phyloP scores from a whole-genome alignment of 345 rosid species.

The Acer negundo region DNA sequence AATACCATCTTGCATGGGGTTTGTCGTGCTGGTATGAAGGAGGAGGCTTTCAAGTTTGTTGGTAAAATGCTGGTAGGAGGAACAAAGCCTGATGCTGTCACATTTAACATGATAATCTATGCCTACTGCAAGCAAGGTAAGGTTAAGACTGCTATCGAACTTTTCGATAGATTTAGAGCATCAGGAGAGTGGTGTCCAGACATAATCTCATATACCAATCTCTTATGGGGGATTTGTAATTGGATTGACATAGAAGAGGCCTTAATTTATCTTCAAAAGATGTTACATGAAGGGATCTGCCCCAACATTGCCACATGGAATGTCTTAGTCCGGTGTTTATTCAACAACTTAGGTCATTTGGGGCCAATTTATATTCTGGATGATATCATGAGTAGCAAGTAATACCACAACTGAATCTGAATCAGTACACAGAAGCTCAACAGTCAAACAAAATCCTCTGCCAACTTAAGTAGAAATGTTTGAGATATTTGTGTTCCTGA shows the following conservation, averaged over 20 bases:
- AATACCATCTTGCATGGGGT: slow-evolving; percentile 69
- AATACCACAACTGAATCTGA: slow-evolving; percentile 9
- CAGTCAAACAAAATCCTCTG: not conserved
- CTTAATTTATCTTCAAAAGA: slow-evolving; percentile 44
- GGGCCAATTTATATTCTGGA: slow-evolving; percentile 45
- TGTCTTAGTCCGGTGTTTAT: slow-evolving; percentile 58
- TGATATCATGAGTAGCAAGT: slow-evolving; percentile 41
- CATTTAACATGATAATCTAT: slow-evolving; percentile 55
- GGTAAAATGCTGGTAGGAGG: slow-evolving; percentile 69
- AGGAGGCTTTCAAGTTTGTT: slow-evolving; percentile 51
- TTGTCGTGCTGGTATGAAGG: slow-evolving; percentile 49
- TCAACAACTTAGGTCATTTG: slow-evolving; percentile 42
- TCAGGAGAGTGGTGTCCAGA: slow-evolving; percentile 64
- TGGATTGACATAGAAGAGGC: slow-evolving; percentile 53
- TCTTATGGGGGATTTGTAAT: slow-evolving; percentile 66
- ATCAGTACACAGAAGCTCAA: not conserved
- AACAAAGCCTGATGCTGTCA: slow-evolving; percentile 54
- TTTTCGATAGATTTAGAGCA: slow-evolving; percentile 41
- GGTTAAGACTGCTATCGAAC: slow-evolving; percentile 43
- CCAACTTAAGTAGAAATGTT: not conserved
- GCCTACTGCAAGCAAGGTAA: slow-evolving; percentile 60
- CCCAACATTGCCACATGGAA: slow-evolving; percentile 75
- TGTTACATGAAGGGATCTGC: slow-evolving; percentile 47
- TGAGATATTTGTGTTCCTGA: not conserved
- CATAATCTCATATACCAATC: slow-evolving; percentile 58